Base-by-base conservation (phyloP, 1,284 basidiomycete genomes). In the Porogramme epimiltina region DNA sequence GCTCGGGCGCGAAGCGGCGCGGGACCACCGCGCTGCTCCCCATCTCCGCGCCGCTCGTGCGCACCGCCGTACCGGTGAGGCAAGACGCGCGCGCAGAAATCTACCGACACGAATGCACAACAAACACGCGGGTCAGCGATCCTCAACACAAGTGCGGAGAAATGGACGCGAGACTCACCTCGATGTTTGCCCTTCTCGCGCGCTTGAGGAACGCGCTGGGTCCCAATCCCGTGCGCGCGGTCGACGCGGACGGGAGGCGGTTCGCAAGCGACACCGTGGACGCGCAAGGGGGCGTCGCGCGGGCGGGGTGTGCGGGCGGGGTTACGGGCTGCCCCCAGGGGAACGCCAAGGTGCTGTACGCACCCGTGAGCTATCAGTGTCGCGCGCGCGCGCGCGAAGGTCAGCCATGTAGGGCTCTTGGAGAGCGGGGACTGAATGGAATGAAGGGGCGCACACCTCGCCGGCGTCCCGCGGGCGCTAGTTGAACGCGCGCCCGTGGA, bases 271-370 rank as follows among this genome's bases (percentile, higher is more conserved):
- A 74, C 42, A 66, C 67, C 2, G 72, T 47, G 2, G 72, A 54
- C 16, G 69, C 70, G 66, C 87, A 90, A 20, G 73, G 67, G 6
- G 79, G 84, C 2, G 81, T 81, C 1, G 79, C 60, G 1, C 80
- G 84, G 1, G 72, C 70, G 2, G 85, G 77, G 63, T 89, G 85
- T 3, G 85, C 73, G 8, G 73, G 55, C 4, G 88, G 86, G 2
- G 83, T 89, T 0, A 59, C 64, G 0, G 79, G 73, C 46, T 84
- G 72, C 42, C 84, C 84, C 70, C 89, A 89, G 64, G 77, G 67
- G 72, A 84, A 89, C 0, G 82, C 86, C 10, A 82, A 85, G 3
- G 71, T 69, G 34, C 80, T 80, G 63, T 89, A 89, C 8, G 90
- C 80, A 37, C 88, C 88, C 81, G 85, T 84, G 10, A 77, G 85